phyloP scores from a whole-genome alignment of 225 moss, liverwort and hornwort genomes.

The Physcomitrium patens region DNA sequence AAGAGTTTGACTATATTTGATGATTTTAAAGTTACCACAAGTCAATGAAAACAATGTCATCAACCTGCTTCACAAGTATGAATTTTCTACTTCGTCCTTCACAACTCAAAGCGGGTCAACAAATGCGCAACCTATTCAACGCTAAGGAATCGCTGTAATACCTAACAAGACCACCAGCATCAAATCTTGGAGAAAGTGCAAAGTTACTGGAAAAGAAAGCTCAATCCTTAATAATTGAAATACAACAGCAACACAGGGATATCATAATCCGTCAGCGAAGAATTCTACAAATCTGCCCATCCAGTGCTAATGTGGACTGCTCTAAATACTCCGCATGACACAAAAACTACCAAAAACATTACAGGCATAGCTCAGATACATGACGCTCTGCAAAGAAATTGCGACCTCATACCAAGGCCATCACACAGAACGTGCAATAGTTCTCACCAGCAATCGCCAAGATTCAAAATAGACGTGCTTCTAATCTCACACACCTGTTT shows the following conservation, averaged over 20 bases:
- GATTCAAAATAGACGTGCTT: not conserved
- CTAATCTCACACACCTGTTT: not conserved
- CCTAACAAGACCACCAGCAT: not conserved
- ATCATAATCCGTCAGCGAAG: conserved; percentile 9
- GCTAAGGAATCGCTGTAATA: not conserved
- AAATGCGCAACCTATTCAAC: not conserved
- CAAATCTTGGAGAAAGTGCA: too few relatives aligned
- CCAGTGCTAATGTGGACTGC: not conserved
- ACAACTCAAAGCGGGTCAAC: too few relatives aligned
- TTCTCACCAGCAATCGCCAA: not conserved
- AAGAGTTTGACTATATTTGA: not conserved
- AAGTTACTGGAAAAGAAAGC: not conserved
- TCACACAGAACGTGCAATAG: not conserved
- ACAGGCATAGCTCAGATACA: conserved; percentile 9
- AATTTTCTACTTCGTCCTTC: conserved; percentile 7
- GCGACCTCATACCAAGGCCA: conserved; percentile 8
- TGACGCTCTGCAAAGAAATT: not conserved
- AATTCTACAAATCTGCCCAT: not conserved
- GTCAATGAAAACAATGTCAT: not conserved
- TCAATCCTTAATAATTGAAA: not conserved
- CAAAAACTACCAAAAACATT: not conserved
- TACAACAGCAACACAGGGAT: not conserved
- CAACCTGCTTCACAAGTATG: not conserved
- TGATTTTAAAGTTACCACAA: not conserved
- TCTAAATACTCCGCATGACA: conserved; percentile 2